Evolutionary conservation across 768 basidiomycete species (phyloP).

Genomic region (Pulveroboletus sp.): DNA sequence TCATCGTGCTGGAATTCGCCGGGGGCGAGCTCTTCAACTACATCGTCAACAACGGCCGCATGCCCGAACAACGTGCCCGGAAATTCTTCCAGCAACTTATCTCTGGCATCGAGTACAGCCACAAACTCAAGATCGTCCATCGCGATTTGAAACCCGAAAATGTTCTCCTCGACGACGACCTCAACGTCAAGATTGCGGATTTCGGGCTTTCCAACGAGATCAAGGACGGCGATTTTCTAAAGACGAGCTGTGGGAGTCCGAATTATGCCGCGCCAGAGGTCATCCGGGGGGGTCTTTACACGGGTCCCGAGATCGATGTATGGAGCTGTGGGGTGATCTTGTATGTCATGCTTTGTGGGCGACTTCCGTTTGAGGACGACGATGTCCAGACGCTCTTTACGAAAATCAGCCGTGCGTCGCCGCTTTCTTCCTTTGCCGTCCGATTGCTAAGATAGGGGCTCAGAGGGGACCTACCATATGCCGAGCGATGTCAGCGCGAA

Average conservation of each 20-base stretch:
- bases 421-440: not conserved
- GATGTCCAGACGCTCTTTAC: constrained; percentile 90
- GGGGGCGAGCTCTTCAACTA: constrained; percentile 98
- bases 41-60: constrained; percentile 90
- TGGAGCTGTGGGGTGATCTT: constrained; percentile 99
- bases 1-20: constrained; percentile 97
- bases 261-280: constrained; percentile 99
- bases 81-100: constrained; percentile 99
- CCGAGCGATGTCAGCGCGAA: constrained; percentile 80
- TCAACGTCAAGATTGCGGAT: constrained; percentile 98
- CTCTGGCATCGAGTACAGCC: constrained; percentile 95
- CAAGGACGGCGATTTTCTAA: constrained; percentile 93
- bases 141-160: constrained; percentile 99
- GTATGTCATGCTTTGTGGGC: constrained; percentile 95
- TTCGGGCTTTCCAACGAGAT: constrained; percentile 97
- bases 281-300: constrained; percentile 91
- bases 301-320: constrained; percentile 97
- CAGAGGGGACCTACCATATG: constrained; percentile 85
- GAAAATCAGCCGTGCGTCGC: constrained; percentile 80
- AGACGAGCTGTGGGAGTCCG: constrained; percentile 96
- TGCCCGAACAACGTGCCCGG: constrained; percentile 84
- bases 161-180: constrained; percentile 77
- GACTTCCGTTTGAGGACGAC: constrained; percentile 96
- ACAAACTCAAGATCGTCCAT: constrained; percentile 95
- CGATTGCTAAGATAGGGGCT: not conserved